Base-by-base conservation (phyloP, 345 rosid genomes). In the Rhodamnia rubescens region DNA sequence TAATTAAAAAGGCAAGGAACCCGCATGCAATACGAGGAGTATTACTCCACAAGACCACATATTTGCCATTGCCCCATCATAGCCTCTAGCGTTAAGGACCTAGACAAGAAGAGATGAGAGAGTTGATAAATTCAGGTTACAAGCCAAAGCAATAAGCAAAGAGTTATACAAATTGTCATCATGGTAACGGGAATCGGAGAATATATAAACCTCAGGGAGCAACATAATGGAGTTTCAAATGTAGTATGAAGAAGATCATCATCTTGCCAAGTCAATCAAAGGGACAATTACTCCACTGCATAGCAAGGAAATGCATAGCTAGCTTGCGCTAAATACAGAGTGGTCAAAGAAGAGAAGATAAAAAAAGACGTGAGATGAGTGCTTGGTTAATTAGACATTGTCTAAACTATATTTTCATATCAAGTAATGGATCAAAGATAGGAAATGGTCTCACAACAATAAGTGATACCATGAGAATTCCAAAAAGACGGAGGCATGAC, bases 1-100 rank as follows among this genome's bases (percentile, higher is more conserved):
- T 97, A 98, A 89, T 97, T 98, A 24, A 97, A n/a, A 97, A 92
- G 99, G 99, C 93, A 97, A 97, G 92, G 95, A 96, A 87, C 99
- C 98, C 83, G 98, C 98, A 85, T 96, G 96, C 92, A 97, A 87
- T 53, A 97, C 98, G 93, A 94, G 96, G 86, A 97, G 98, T 87
- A 97, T 92, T 85, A 97, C 99, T 85, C 98, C 99, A 84, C 98
- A 96, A 51, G 98, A 97, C 98, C 99, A 97, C 90, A 97, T 81
- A 85, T 97, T 98, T 11, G 99, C 98, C 2, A 96, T 96, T 83
- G 98, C 94, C 74, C 99, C 99, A 86, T 97, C 98, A 10, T 97
- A 97, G 85, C 99, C 99, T 92, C 94, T 88, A 85, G 95, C 99
- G 86, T 95, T 93, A 53, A 97, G 97, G 88, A 97, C 99, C 99